A percentile compares a stretch with the other conserved stretches of the same genome.
Conservation (phyloP, 352 stramenopile genomes). For the Phytopythium sindhum region DNA sequence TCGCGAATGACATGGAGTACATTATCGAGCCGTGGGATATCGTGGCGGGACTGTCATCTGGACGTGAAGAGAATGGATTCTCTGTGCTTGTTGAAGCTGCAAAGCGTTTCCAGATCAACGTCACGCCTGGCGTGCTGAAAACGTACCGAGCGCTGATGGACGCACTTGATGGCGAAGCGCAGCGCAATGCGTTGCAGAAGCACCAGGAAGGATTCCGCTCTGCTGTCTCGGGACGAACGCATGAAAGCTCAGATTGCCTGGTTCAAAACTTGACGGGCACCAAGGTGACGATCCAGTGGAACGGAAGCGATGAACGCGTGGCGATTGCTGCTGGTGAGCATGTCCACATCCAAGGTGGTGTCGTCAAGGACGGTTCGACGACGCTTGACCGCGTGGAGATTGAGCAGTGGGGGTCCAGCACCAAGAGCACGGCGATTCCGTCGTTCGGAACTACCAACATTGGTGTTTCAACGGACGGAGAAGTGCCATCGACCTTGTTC, state of each 20-base stretch:
- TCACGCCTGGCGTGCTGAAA: conserved; percentile 68
- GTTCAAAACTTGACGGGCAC: conserved; percentile 74
- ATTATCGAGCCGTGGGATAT: conserved; percentile 75
- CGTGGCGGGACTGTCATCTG: conserved; percentile 46
- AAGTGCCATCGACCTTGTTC: conserved; percentile 45
- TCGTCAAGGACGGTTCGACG: conserved; percentile 31
- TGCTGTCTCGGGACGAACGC: conserved; percentile 28
- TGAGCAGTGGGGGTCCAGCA: conserved; percentile 53
- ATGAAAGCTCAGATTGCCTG: conserved; percentile 46
- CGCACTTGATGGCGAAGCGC: conserved; percentile 59
- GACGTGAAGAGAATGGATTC: conserved; percentile 56
- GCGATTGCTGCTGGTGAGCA: conserved; percentile 47
- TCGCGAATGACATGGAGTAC: conserved; percentile 67
- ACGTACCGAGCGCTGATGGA: conserved; percentile 79
- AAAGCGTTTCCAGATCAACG: conserved; percentile 75
- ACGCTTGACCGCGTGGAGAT: conserved; percentile 52
- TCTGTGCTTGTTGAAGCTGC: conserved; percentile 57
- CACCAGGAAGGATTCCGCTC: conserved; percentile 59
- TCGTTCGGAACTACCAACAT: conserved; percentile 65
- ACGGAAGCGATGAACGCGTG: conserved; percentile 38
- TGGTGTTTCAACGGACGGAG: conserved; percentile 34
- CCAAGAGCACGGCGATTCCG: conserved; percentile 33
- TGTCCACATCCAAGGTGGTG: conserved; percentile 37
- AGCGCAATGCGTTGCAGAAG: conserved; percentile 55
- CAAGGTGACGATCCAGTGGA: conserved; percentile 47